Conservation (phyloP, 2,329 filamentous ascomycete species). For the Curvularia spicifera region DNA sequence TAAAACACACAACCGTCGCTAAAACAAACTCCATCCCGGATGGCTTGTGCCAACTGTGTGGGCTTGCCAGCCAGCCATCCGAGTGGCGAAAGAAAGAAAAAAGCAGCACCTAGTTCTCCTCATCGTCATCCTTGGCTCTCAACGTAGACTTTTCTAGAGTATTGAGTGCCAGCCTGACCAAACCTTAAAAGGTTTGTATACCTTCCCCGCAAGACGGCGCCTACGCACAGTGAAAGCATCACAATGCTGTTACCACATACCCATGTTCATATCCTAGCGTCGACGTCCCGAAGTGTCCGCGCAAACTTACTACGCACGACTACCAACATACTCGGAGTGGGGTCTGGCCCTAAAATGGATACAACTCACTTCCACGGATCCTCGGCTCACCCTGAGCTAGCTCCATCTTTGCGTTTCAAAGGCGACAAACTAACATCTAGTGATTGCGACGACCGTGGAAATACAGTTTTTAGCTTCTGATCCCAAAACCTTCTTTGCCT, state of each 20-base stretch:
- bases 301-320: background rate
- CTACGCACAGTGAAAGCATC: background rate
- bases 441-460: background rate
- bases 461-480: background rate
- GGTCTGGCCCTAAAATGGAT: background rate
- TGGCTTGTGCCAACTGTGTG: background rate
- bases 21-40: background rate
- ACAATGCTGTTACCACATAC: background rate
- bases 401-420: background rate
- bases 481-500: background rate
- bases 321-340: background rate
- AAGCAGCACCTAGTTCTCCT: background rate
- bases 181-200: background rate
- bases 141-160: background rate
- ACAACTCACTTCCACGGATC: background rate
- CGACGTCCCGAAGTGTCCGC: background rate
- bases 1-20: background rate
- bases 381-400: background rate
- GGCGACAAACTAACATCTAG: background rate
- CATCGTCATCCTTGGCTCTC: background rate
- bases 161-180: background rate
- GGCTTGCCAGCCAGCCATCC: background rate
- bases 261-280: background rate
- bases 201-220: background rate
- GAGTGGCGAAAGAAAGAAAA: background rate